phyloP scores from a whole-genome alignment of 306 rosid species.

The Biancaea sappan region DNA sequence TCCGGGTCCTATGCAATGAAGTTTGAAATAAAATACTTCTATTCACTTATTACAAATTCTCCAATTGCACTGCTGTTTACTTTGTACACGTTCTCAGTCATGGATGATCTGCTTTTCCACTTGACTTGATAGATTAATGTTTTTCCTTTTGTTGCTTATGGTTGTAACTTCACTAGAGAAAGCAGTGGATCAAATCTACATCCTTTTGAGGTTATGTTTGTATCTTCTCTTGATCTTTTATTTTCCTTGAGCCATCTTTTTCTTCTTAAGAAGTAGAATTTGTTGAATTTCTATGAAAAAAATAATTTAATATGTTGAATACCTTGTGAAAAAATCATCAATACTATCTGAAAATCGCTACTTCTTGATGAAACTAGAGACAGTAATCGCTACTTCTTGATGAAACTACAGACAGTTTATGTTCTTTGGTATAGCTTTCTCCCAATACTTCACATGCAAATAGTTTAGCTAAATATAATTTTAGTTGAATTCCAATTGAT shows the following conservation, averaged over 20 bases:
- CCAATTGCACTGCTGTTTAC: too few relatives aligned
- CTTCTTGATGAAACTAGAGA: neutral
- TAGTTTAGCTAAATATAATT: too few relatives aligned
- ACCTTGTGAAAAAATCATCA: neutral
- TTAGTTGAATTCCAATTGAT: too few relatives aligned
- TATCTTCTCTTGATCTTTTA: neutral
- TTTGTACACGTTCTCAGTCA: too few relatives aligned
- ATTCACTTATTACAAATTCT: too few relatives aligned
- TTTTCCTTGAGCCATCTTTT: slow-evolving; percentile 11
- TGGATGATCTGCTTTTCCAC: neutral
- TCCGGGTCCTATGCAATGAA: too few relatives aligned
- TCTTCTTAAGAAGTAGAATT: slow-evolving; percentile 6
- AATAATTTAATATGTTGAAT: slow-evolving; percentile 4
- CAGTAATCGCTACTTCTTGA: too few relatives aligned
- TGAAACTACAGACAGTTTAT: neutral
- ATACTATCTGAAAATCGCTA: neutral
- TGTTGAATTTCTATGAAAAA: too few relatives aligned
- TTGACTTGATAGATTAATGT: slow-evolving; percentile 24
- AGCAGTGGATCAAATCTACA: slow-evolving; percentile 47
- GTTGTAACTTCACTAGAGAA: slow-evolving; percentile 48
- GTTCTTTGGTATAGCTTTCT: neutral
- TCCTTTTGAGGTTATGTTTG: slow-evolving; percentile 28
- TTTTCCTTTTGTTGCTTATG: too few relatives aligned
- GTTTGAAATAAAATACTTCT: too few relatives aligned
- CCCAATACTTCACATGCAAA: too few relatives aligned